Conservation (phyloP, 2,329 filamentous ascomycete species). For the Clonostachys rhizophaga region DNA sequence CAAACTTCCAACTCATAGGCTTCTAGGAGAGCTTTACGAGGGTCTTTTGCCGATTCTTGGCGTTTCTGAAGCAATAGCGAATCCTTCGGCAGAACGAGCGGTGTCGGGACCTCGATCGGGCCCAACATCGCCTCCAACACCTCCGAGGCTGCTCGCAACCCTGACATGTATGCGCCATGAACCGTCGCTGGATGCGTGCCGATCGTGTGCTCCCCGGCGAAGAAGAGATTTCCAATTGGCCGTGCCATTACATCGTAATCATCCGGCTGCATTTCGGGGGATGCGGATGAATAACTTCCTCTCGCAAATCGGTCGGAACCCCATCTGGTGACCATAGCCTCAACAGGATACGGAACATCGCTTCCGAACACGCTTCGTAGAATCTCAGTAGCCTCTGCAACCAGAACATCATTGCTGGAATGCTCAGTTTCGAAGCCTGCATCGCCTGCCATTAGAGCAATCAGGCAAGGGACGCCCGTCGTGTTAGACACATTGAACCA, state of each 20-base stretch:
- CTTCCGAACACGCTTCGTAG: conserved; percentile 71
- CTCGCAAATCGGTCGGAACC: conserved; percentile 84
- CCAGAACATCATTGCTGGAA: conserved; percentile 68
- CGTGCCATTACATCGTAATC: conserved; percentile 93
- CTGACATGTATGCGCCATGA: conserved; percentile 92
- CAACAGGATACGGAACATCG: conserved; percentile 70
- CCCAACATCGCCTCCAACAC: conserved; percentile 78
- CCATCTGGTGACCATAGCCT: conserved; percentile 91
- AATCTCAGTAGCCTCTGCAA: conserved; percentile 75
- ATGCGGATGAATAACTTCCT: conserved; percentile 93
- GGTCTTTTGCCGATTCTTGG: conserved; percentile 43
- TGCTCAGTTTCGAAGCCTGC: conserved; percentile 85
- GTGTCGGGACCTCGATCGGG: conserved; percentile 70
- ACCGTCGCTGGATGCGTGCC: conserved; percentile 95
- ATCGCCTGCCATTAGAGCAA: conserved; percentile 94
- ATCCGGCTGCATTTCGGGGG: conserved; percentile 72
- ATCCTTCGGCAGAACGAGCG: conserved; percentile 67
- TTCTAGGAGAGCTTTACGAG: conserved; percentile 46
- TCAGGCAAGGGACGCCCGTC: conserved; percentile 79
- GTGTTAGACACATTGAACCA: conserved; percentile 96
- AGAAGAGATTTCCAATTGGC: conserved; percentile 81
- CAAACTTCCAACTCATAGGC: conserved; percentile 51
- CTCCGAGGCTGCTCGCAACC: conserved; percentile 83
- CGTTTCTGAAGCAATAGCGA: conserved; percentile 46
- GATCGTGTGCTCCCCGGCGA: conserved; percentile 94